Evolutionary conservation across 305 asterid species (phyloP).

Genomic region (Euphrasia arctica): DNA sequence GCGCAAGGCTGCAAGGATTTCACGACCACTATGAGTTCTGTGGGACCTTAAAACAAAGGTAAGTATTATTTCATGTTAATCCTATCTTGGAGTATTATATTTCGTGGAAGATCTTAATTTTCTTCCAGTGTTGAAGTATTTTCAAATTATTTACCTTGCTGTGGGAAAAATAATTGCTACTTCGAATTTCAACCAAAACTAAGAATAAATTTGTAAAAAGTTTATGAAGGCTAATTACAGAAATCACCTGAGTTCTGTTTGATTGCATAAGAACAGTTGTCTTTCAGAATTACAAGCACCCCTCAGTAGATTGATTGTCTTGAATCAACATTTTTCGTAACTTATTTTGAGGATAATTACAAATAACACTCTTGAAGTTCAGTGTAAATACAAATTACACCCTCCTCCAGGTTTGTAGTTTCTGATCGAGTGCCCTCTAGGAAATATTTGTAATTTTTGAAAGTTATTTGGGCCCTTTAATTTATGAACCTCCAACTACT

Average conservation of each 20-base stretch:
- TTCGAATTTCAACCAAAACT: not conserved
- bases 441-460: not conserved
- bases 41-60: conserved; percentile 67
- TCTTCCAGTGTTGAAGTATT: not conserved
- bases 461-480: not conserved
- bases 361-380: not conserved
- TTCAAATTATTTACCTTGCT: not conserved
- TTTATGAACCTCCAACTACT: not conserved
- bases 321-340: not conserved
- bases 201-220: not conserved
- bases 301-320: not conserved
- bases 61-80: conserved; percentile 12
- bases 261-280: not conserved
- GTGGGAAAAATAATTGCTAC: not conserved
- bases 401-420: not conserved
- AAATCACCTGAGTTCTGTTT: not conserved
- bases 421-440: not conserved
- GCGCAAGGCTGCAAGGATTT: conserved; percentile 89
- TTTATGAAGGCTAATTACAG: not conserved
- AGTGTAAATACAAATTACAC: not conserved
- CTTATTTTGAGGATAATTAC: not conserved
- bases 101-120: not conserved
- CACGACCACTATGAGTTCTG: conserved; percentile 74
- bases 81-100: not conserved
- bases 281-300: not conserved